phyloP scores from a whole-genome alignment of 148 eudicot genomes.

The Silene latifolia region DNA sequence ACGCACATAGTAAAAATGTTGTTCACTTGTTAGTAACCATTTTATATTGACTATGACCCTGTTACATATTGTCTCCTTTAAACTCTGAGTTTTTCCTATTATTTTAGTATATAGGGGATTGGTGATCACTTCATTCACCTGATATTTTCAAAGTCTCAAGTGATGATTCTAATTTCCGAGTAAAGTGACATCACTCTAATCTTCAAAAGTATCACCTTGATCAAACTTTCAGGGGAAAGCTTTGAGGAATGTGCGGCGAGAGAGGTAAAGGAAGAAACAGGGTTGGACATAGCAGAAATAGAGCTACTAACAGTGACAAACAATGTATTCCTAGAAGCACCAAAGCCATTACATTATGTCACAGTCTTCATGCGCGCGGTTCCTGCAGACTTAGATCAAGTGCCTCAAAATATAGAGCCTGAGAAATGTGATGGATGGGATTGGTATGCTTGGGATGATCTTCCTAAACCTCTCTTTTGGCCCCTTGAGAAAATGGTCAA shows the following conservation, averaged over 20 bases:
- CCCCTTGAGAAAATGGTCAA: conserved; percentile 53
- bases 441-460: conserved; percentile 81
- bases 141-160: no score
- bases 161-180: no score
- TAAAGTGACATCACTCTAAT: no score
- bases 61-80: no score
- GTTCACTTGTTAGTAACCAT: no score
- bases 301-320: conserved; percentile 65
- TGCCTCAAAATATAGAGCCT: conserved; percentile 61
- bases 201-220: no score
- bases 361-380: conserved; percentile 54
- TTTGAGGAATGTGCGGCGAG: conserved; percentile 88
- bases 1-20: no score
- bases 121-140: no score
- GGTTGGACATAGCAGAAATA: conserved; percentile 48
- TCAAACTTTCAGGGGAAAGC: conserved; percentile 54
- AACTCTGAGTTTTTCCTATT: no score
- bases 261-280: conserved; percentile 88
- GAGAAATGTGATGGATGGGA: conserved; percentile 93
- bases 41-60: no score
- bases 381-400: conserved; percentile 40
- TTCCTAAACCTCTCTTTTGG: conserved; percentile 67
- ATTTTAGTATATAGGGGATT: no score
- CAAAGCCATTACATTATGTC: conserved; percentile 53
- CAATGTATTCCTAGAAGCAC: conserved; percentile 42